Conservation (phyloP, 495 filamentous ascomycete genomes). For the Neurospora intermedia region DNA sequence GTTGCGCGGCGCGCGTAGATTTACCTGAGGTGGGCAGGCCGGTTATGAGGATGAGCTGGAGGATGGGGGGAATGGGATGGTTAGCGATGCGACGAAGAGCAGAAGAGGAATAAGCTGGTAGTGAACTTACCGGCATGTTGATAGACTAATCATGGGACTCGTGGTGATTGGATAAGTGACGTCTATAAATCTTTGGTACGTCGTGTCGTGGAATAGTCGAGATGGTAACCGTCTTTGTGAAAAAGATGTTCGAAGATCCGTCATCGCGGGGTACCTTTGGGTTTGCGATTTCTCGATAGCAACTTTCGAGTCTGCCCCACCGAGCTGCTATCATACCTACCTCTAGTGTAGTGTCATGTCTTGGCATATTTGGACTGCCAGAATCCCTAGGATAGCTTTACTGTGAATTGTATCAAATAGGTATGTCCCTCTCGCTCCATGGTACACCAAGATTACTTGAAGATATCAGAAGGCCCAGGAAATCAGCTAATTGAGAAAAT, state of each 20-base stretch:
- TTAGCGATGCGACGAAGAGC: not conserved
- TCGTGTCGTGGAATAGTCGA: not conserved
- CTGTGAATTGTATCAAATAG: not conserved
- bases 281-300: not conserved
- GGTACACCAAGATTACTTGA: not conserved
- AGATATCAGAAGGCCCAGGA: too few relatives aligned
- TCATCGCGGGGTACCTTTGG: not conserved
- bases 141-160: not conserved
- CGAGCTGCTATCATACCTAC: not conserved
- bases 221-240: not conserved
- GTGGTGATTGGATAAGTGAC: not conserved
- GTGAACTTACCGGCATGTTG: not conserved
- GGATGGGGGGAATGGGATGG: not conserved
- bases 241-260: not conserved
- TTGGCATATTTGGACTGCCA: not conserved
- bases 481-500: not conserved
- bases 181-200: not conserved
- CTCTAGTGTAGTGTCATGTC: not conserved
- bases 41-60: conserved; percentile 81
- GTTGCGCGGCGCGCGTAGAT: conserved; percentile 72
- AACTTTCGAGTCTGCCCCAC: not conserved
- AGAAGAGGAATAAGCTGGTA: not conserved
- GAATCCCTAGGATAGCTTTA: not conserved
- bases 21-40: conserved; percentile 92
- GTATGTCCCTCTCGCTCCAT: not conserved